Evolutionary conservation across 306 rosid species (phyloP).

Genomic region (Trifolium dubium): DNA sequence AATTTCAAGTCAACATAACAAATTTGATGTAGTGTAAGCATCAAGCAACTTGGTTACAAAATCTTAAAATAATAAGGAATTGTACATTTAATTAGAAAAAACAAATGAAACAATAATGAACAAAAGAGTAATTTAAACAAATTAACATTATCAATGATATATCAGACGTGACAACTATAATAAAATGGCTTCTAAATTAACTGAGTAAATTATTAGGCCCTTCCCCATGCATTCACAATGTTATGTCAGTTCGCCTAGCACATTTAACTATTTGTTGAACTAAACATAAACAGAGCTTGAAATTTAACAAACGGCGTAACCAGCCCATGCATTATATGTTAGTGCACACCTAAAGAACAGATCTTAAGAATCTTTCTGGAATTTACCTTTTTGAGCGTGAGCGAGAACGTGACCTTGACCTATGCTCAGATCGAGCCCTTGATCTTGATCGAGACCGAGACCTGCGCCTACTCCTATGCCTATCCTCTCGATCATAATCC

Average conservation of each 20-base stretch:
- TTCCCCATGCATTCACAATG: constrained; percentile 25
- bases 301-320: neutral
- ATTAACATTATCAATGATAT: constrained; percentile 1
- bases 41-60: neutral
- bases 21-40: neutral
- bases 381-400: constrained; percentile 94
- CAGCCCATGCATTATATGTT: constrained; percentile 1
- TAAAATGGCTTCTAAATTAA: neutral
- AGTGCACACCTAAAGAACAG: constrained; percentile 2
- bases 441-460: constrained; percentile 73
- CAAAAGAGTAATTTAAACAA: neutral
- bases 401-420: constrained; percentile 84
- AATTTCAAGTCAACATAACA: neutral
- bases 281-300: neutral
- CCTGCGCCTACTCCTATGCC: constrained; percentile 63
- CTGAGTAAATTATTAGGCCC: neutral
- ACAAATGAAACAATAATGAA: neutral
- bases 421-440: constrained; percentile 73
- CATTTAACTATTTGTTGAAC: constrained; percentile 24
- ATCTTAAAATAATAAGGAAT: neutral
- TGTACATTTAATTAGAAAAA: neutral
- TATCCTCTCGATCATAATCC: constrained; percentile 83
- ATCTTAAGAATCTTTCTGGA: constrained; percentile 2
- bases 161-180: neutral
- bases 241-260: constrained; percentile 10